A percentile compares a stretch with the other conserved stretches of the same genome.
phyloP scores from a whole-genome alignment of 148 eudicot genomes.

The Talinum fruticosum region DNA sequence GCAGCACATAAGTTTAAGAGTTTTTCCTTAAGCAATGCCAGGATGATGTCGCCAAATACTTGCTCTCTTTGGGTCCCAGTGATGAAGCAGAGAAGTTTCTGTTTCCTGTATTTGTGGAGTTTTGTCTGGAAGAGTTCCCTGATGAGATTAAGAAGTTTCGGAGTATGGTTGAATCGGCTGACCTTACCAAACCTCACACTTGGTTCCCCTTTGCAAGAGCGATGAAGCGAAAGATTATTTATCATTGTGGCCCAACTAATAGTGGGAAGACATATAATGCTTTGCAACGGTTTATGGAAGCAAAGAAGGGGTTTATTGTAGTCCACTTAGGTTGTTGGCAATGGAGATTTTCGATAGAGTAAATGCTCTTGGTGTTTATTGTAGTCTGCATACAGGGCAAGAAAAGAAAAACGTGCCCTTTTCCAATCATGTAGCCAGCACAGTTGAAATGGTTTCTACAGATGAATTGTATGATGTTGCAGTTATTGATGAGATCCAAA shows the following conservation, averaged over 20 bases:
- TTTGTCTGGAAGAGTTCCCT: constrained; percentile 69
- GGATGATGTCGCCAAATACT: constrained; percentile 46
- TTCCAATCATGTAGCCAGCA: constrained; percentile 84
- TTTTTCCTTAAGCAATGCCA: constrained; percentile 49
- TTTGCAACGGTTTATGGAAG: constrained; percentile 84
- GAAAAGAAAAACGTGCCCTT: constrained; percentile 83
- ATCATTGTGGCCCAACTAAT: constrained; percentile 97
- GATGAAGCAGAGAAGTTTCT: constrained; percentile 63
- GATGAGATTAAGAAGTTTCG: constrained; percentile 75
- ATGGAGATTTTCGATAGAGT: constrained; percentile 98
- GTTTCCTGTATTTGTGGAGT: constrained; percentile 89
- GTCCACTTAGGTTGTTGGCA: constrained; percentile 94
- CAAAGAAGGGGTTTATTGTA: constrained; percentile 90
- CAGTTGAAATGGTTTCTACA: constrained; percentile 94
- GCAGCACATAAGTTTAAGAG: constrained; percentile 54
- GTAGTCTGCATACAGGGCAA: constrained; percentile 90
- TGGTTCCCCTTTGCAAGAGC: constrained; percentile 99
- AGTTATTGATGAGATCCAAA: constrained; percentile 93
- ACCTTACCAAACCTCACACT: constrained; percentile 85
- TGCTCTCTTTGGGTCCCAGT: constrained; percentile 71
- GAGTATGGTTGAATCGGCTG: constrained; percentile 73
- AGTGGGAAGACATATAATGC: constrained; percentile 98
- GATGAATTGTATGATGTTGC: constrained; percentile 89
- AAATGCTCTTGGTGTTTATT: constrained; percentile 76
- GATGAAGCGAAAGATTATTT: constrained; percentile 86